These are phyloP conservation scores for Annulohypoxylon stygium DNA, from an alignment of 495 filamentous ascomycete genomes.

Conservation along the genomic window DNA sequence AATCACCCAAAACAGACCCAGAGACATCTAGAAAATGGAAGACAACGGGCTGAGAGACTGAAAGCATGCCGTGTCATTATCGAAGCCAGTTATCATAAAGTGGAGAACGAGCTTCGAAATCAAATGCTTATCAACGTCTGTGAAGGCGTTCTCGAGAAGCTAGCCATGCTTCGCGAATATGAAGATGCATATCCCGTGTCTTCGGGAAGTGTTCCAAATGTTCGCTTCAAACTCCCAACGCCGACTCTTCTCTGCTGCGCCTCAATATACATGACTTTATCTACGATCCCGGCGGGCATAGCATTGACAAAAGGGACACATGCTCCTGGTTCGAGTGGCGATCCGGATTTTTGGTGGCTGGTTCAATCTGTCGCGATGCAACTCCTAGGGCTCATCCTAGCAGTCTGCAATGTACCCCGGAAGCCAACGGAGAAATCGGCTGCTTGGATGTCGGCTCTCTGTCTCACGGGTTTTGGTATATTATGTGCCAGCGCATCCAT, in stretches of 20 bases:
- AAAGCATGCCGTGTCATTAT: slow-evolving; percentile 13
- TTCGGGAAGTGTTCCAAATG: not conserved
- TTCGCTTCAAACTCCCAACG: not conserved
- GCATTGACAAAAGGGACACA: slow-evolving; percentile 14
- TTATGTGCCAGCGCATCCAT: slow-evolving; percentile 9
- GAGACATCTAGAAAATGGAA: slow-evolving; percentile 18
- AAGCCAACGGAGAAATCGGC: not conserved
- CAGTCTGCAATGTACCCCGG: slow-evolving; percentile 7
- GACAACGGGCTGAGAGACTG: slow-evolving; percentile 21
- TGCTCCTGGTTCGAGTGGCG: slow-evolving; percentile 13
- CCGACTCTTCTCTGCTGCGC: slow-evolving; percentile 16
- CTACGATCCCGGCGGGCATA: not conserved
- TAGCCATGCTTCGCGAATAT: slow-evolving; percentile 27
- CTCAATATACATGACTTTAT: not conserved
- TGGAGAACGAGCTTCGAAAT: slow-evolving; percentile 25
- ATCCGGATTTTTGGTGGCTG: slow-evolving; percentile 25
- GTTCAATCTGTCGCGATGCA: slow-evolving; percentile 5
- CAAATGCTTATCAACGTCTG: not conserved
- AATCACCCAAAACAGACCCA: not conserved
- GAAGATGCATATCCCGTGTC: slow-evolving; percentile 37
- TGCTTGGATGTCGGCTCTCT: slow-evolving; percentile 22
- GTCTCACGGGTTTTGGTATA: slow-evolving; percentile 12
- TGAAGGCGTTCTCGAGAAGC: slow-evolving; percentile 22
- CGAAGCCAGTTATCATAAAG: not conserved
- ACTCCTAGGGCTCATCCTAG: not conserved